Conservation (phyloP, 805 yeast species). For the Wickerhamiella siamensis region DNA sequence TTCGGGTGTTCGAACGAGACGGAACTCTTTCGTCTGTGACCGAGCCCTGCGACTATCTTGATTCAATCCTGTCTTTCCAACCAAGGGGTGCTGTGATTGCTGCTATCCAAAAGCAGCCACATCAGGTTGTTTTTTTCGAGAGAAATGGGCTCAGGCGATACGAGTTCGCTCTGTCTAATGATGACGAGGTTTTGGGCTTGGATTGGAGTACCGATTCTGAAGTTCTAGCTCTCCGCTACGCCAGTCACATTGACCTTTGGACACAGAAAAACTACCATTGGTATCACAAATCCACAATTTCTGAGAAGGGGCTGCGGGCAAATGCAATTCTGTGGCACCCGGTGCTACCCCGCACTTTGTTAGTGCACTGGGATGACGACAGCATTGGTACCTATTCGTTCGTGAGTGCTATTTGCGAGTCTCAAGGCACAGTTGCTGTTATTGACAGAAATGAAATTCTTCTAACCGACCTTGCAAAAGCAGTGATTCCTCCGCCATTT, state of each 20-base stretch:
- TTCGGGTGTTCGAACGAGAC: constrained; percentile 65
- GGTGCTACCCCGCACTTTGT: constrained; percentile 64
- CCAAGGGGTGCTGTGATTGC: constrained; percentile 85
- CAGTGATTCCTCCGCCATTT: constrained; percentile 92
- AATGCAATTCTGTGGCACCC: constrained; percentile 57
- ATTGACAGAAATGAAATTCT: constrained; percentile 60
- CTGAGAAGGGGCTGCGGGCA: constrained; percentile 9
- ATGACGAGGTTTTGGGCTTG: constrained; percentile 31
- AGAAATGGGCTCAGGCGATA: constrained; percentile 87
- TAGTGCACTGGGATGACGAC: constrained; percentile 28
- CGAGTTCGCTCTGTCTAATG: constrained; percentile 53
- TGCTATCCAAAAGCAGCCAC: constrained; percentile 44
- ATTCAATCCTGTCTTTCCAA: constrained; percentile 66
- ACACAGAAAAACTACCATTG: constrained; percentile 86
- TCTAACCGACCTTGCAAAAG: constrained; percentile 68
- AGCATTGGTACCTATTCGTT: constrained; percentile 37
- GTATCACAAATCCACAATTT: constrained; percentile 76
- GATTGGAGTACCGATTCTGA: constrained; percentile 78
- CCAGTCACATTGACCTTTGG: constrained; percentile 69
- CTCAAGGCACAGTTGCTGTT: constrained; percentile 66
- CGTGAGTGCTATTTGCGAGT: constrained; percentile 44
- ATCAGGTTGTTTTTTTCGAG: constrained; percentile 64
- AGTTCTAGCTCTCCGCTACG: constrained; percentile 52
- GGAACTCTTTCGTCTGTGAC: constrained; percentile 69
- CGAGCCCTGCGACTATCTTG: constrained; percentile 78